A percentile compares a stretch with the other conserved stretches of the same genome.
Evolutionary conservation across 169 alveolate genomes (phyloP).

Genomic region (Cryptosporidium meleagridis): DNA sequence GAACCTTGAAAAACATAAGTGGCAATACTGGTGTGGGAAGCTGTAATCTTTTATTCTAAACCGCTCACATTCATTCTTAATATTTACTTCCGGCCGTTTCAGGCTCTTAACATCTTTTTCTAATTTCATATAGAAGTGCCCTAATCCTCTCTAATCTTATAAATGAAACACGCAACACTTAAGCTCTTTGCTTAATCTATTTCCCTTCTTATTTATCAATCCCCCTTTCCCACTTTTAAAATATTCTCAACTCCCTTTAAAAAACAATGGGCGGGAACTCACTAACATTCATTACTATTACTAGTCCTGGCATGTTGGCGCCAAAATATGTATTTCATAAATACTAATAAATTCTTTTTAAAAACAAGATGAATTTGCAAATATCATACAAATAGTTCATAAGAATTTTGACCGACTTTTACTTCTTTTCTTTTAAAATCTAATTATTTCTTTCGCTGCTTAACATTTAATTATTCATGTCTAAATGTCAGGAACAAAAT

Average conservation of each 20-base stretch:
- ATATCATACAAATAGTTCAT: neutral
- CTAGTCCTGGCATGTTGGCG: neutral
- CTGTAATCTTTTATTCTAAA: constrained; percentile 25
- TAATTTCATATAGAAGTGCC: neutral
- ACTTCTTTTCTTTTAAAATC: too few relatives aligned
- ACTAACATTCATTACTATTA: neutral
- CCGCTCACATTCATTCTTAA: constrained; percentile 61
- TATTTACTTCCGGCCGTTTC: neutral
- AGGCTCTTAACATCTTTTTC: neutral
- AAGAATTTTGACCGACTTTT: too few relatives aligned
- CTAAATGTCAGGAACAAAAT: too few relatives aligned
- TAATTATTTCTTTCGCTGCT: neutral
- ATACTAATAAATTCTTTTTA: too few relatives aligned
- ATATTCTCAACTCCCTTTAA: neutral
- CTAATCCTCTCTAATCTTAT: neutral
- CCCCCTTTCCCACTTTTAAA: neutral
- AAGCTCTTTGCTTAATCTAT: neutral
- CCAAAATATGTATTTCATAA: neutral
- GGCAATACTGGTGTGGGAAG: constrained; percentile 59
- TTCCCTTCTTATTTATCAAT: neutral
- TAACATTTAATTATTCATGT: too few relatives aligned
- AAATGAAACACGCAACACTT: neutral
- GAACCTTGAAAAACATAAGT: constrained; percentile 28
- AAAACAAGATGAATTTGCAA: neutral
- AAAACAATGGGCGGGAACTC: neutral